Base-by-base conservation (phyloP, 2,329 filamentous ascomycete genomes). In the Penicillium brasilianum region DNA sequence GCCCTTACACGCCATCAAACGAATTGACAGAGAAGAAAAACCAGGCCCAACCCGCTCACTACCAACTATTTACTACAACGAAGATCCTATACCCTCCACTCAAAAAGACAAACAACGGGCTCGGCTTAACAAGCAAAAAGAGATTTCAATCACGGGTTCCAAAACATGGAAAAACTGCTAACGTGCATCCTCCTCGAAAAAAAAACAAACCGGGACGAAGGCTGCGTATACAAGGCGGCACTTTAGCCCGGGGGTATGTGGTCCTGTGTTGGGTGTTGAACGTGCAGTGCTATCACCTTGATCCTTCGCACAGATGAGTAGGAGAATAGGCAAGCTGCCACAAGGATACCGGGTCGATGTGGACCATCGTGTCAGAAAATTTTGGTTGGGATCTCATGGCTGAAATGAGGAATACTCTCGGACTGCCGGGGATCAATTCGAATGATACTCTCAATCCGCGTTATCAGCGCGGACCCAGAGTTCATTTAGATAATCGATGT, bases 211-310 rank as follows among this genome's bases (percentile, higher is more conserved):
- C 44, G 14, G 37, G 53, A 41, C 34, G 53, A 28, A 63, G 37
- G 37, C 6, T 28, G 25, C 25, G 6, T 28, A 22, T 30, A 28
- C 20, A 18, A 53, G 30, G 16, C 20, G 25, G 20, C 18, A 13
- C 9, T 28, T 22, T 36, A 30, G 28, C 44, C 16, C 4, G 39
- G n/a, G 5, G 46, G 37, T 57, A 43, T 37, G 56, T 49, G 57
- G 13, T 34, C 41, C 58, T 59, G 57, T 59, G 59, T 52, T 41
- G 58, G 58, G 65, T 67, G 60, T 69, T 69, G 66, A 69, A 69
- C 63, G 63, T 54, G 52, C 60, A 62, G 50, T 54, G 41, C 18
- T 28, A 55, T 61, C 13, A 36, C 36, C 25, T 30, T 2, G 4
- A 30, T 51, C 28, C 44, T 14, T 32, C 14, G 18, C 10, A 58